Conservation (phyloP, 1,139 yeast genomes). For the Yamadazyma siamensis region DNA sequence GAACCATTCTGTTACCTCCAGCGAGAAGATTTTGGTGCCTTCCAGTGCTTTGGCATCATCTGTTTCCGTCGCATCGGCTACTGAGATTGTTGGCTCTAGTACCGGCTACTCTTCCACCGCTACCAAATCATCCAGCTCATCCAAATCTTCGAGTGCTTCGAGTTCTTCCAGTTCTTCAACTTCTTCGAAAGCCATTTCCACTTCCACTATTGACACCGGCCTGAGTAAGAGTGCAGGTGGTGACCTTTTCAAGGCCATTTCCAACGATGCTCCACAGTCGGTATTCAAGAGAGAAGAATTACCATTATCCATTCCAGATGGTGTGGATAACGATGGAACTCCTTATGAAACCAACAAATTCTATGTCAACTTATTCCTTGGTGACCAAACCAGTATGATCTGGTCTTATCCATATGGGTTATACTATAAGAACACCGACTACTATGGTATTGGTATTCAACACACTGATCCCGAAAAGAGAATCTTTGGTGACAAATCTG, state of each 20-base stretch:
- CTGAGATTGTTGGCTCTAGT: conserved; percentile 2
- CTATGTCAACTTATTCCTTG: conserved; percentile 74
- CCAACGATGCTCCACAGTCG: conserved; percentile 45
- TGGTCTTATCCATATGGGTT: conserved; percentile 85
- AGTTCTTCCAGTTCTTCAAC: conserved; percentile 7
- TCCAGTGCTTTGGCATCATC: too few species aligned
- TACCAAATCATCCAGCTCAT: conserved; percentile 3
- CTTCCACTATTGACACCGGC: too few species aligned
- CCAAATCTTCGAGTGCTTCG: conserved; percentile 9
- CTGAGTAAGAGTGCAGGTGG: too few species aligned
- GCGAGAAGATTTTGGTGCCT: too few species aligned
- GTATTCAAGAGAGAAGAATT: conserved; percentile 47
- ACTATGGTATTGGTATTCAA: conserved; percentile 65
- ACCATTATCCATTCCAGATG: conserved; percentile 49
- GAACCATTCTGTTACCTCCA: conserved; percentile 7
- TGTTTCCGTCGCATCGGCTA: too few species aligned
- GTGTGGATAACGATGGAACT: conserved; percentile 39
- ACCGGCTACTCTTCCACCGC: conserved; percentile 8
- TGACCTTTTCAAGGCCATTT: conserved; percentile 49
- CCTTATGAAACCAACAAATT: conserved; percentile 83
- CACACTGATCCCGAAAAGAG: conserved; percentile 57
- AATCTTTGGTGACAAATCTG: conserved; percentile 60
- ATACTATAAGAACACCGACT: conserved; percentile 48
- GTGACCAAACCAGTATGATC: conserved; percentile 55
- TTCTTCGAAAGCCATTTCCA: conserved; percentile 6